Base-by-base conservation (phyloP, 208 protist genomes). In the Herpetomonas samuelpessoai region DNA sequence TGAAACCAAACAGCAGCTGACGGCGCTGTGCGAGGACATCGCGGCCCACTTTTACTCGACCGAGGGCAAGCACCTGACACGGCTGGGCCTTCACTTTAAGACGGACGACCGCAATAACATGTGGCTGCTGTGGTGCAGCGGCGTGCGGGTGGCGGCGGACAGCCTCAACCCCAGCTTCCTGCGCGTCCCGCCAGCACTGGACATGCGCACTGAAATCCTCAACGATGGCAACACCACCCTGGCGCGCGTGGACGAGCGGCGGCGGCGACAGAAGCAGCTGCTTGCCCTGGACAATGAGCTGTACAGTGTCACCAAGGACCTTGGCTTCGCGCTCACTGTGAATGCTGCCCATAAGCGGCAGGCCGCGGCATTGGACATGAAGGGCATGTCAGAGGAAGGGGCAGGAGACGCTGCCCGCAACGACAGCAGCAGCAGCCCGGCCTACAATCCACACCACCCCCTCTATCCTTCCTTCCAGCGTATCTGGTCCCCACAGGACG, bases 51-150 rank as follows among this genome's bases (percentile, higher is more conserved):
- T 97, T 50, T 82, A 80, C 65, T 67, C 57, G 25, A 93, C 86
- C 6, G 92, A 97, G 62, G 79, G 83, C 28, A 94, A 95, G 69
- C 44, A 65, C 18, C 76, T 97, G 14, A 91, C 89, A 12, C 79
- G 92, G 12, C 74, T 97, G 38, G 79, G 86, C 21, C 38, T 94
- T 26, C 87, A 84, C 69, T 85, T 94, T 52, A 92, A 92, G 68
- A 65, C 82, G 16, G 90, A 93, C 55, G 85, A 92, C 57, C 69
- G 80, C 14, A 83, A 84, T 51, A 50, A 65, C 12, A 65, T 83
- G 49, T 93, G 85, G 84, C 48, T 96, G 59, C 72, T 96, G 26
- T 96, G 90, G 90, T 88, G 76, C 55, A 88, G 75, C 68, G 82
- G 74, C 41, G 47, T 92, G 29, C 86, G 90, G 25, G 75, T 96